A percentile compares a stretch with the other conserved stretches of the same genome.
These are phyloP conservation scores for Pholiota adiposa DNA, from an alignment of 1,284 basidiomycete genomes.

Conservation along the genomic window DNA sequence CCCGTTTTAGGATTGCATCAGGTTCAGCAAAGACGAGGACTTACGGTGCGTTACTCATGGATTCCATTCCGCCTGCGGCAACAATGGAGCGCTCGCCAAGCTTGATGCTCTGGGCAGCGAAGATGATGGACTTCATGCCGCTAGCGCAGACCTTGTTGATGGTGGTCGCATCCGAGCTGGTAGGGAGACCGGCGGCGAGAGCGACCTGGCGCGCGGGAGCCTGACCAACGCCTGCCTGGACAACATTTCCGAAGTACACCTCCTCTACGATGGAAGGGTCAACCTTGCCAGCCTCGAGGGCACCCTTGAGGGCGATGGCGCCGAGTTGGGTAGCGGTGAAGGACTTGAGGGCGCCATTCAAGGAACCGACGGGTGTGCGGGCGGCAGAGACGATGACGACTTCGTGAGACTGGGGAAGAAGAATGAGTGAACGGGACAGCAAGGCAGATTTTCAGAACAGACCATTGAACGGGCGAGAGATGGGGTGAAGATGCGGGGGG, in stretches of 20 bases:
- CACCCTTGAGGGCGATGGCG: conserved; percentile 87
- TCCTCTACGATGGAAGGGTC: conserved; percentile 88
- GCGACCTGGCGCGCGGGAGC: conserved; percentile 96
- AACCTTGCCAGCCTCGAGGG: conserved; percentile 81
- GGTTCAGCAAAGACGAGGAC: conserved; percentile 33
- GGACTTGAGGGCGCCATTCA: conserved; percentile 89
- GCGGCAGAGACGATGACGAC: conserved; percentile 95
- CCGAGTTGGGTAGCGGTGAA: conserved; percentile 94
- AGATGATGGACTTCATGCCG: conserved; percentile 93
- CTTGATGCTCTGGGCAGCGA: conserved; percentile 90
- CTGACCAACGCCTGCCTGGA: conserved; percentile 95
- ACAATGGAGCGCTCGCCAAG: conserved; percentile 87
- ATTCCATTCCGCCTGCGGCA: conserved; percentile 96
- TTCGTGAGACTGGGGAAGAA: conserved; percentile 59
- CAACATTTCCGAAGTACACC: conserved; percentile 96
- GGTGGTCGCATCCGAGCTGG: conserved; percentile 94
- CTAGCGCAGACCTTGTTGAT: conserved; percentile 99
- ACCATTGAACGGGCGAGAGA: conserved; percentile 55
- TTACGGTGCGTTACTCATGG: conserved; percentile 96
- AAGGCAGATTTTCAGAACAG: conserved; percentile 21
- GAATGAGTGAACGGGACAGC: conserved; percentile 6
- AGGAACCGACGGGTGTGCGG: conserved; percentile 93
- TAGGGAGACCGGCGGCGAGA: conserved; percentile 82
- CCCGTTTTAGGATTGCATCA: conserved; percentile 6
- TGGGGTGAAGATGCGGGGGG: conserved; percentile 44